A percentile compares a stretch with the other conserved stretches of the same genome.
These are phyloP conservation scores for Tetrapisispora taiwanensis DNA, from an alignment of 805 yeast genomes.

Conservation along the genomic window DNA sequence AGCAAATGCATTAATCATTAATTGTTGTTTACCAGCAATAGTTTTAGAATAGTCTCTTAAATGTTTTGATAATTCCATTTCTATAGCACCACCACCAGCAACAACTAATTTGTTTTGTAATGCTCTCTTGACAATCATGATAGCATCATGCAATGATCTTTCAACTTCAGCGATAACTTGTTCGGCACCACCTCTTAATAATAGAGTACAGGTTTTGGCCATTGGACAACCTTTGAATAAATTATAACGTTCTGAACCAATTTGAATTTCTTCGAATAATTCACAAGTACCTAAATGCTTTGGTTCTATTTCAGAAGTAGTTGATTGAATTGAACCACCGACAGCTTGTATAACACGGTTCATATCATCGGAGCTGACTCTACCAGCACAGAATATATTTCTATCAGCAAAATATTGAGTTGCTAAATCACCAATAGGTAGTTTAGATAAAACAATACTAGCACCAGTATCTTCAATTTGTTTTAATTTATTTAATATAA, in stretches of 20 bases:
- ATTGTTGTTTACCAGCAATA: constrained; percentile 92
- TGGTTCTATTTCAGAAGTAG: constrained; percentile 56
- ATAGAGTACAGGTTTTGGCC: constrained; percentile 86
- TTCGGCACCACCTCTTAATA: constrained; percentile 95
- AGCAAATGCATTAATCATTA: constrained; percentile 86
- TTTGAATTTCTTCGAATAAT: constrained; percentile 82
- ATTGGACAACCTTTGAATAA: constrained; percentile 85
- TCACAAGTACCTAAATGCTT: constrained; percentile 80
- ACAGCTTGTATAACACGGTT: constrained; percentile 87
- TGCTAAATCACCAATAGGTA: constrained; percentile 98
- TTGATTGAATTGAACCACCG: constrained; percentile 82
- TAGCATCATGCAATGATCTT: constrained; percentile 94
- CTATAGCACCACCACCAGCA: constrained; percentile 99
- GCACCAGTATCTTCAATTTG: constrained; percentile 81
- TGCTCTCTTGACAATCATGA: constrained; percentile 95
- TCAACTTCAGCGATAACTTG: constrained; percentile 97
- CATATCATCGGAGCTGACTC: constrained; percentile 84
- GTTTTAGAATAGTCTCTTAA: constrained; percentile 78
- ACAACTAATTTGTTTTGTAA: constrained; percentile 78
- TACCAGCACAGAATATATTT: constrained; percentile 92
- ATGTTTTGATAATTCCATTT: constrained; percentile 89
- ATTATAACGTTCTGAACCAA: constrained; percentile 93
- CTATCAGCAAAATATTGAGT: constrained; percentile 97
- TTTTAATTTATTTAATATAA: constrained; percentile 76
- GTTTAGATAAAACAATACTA: constrained; percentile 80